Evolutionary conservation across 1,139 yeast genomes (phyloP), one percentile per base, ranked within the genome.

Genomic region (Barnettozyma hawaiiensis): DNA sequence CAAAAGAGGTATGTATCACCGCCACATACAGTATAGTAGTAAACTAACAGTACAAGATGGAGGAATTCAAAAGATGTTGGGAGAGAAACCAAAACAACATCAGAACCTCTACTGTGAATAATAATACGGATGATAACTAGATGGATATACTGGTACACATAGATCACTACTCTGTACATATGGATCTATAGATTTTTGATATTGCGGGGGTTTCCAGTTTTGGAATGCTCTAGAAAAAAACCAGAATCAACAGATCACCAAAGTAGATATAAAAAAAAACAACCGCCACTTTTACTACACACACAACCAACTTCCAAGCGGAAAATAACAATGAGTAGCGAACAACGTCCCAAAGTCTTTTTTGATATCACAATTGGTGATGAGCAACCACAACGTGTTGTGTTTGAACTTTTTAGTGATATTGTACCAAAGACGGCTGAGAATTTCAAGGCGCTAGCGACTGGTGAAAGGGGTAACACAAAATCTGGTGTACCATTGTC

Each of bases 391-490:
- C 96, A 96, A 29, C 75, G 94, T 54, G 73, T 84, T 29, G 82
- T 79, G 7, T 83, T 87, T 60, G 86, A 85, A 59, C 69, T 89
- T 51, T 89, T 72, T 70, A 69, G 73, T 51, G 96, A 85, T 53
- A 73, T 83, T 12, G 96, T 86, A 5, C 98, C 98, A 41, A 85
- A 81, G 63, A 92, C 98, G 0, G 85, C 94, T 6, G 97, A 87
- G 57, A 92, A 92, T 67, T 92, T 94, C 72, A 75, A 90, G 50
- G 87, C 92, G 4, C 70, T 94, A 45, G 84, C 95, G 64, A 84
- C 96, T 35, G 97, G 97, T 18, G 95, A 85, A 58, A 80, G 81
- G 57, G 97, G 97, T 18, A 57, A 54, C 28, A 83, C 87, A 12
- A 59, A 64, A 29, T 65, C 73, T 1, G 90, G 89, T 10, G 72